Evolutionary conservation across 1,139 yeast genomes (phyloP).

Genomic region (Wickerhamomyces sp.): DNA sequence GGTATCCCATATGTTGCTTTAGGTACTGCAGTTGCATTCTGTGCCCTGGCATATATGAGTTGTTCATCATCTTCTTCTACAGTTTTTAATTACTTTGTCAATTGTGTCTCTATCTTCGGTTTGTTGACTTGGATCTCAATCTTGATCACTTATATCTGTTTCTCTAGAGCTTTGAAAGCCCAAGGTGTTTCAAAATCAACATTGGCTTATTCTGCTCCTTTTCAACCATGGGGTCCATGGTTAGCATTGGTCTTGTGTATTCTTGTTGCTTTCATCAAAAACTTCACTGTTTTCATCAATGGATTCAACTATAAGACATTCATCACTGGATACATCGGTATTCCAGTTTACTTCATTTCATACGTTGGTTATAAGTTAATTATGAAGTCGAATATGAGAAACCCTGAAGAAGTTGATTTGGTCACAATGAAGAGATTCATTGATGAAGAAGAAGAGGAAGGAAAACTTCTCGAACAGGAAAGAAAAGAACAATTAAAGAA

Average conservation of each 20-base stretch:
- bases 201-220: conserved; percentile 58
- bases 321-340: conserved; percentile 74
- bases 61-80: conserved; percentile 47
- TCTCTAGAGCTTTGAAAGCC: conserved; percentile 59
- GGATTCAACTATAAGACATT: conserved; percentile 55
- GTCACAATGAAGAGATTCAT: conserved; percentile 58
- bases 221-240: conserved; percentile 63
- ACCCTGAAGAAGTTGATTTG: conserved; percentile 58
- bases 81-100: conserved; percentile 64
- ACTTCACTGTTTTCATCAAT: conserved; percentile 64
- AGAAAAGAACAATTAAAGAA: conserved; percentile 39
- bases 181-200: conserved; percentile 48
- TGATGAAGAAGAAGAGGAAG: conserved; percentile 63
- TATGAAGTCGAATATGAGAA: conserved; percentile 46
- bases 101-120: conserved; percentile 68
- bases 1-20: conserved; percentile 63
- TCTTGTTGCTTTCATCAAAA: conserved; percentile 61
- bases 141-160: conserved; percentile 55
- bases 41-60: conserved; percentile 59
- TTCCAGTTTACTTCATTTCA: conserved; percentile 58
- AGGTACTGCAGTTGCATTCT: conserved; percentile 37
- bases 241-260: conserved; percentile 52
- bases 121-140: conserved; percentile 66
- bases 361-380: conserved; percentile 55
- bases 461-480: conserved; percentile 36